Percentiles rank a stretch among this genome's conserved stretches.
phyloP scores from a whole-genome alignment of 2,329 filamentous ascomycete species.

The Neopestalotiopsis clavispora region DNA sequence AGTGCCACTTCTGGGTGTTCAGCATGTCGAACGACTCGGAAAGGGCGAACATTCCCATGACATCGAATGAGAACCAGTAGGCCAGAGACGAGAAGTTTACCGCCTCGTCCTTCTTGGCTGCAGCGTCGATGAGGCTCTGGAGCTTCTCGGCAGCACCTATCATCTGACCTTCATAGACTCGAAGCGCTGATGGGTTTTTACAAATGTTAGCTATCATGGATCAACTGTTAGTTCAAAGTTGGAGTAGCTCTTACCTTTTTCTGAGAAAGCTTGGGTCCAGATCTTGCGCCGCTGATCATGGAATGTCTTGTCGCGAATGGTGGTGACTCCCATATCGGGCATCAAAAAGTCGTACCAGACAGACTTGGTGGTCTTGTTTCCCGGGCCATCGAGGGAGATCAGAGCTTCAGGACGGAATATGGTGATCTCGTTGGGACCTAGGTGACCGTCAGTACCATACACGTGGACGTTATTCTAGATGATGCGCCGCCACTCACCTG shows the following conservation, averaged over 20 bases:
- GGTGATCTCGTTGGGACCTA: conserved; percentile 24
- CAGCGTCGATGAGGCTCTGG: conserved; percentile 5
- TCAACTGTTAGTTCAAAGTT: not conserved
- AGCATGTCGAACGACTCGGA: conserved; percentile 16
- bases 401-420: conserved; percentile 19
- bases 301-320: conserved; percentile 20
- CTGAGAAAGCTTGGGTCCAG: conserved; percentile 24
- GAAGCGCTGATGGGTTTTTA: not conserved
- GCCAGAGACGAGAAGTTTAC: conserved; percentile 16
- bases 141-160: conserved; percentile 15
- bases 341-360: conserved; percentile 22
- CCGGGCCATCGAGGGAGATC: conserved; percentile 15
- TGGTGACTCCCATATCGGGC: conserved; percentile 20
- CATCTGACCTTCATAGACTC: conserved; percentile 14
- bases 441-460: not conserved
- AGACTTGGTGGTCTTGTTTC: conserved; percentile 21
- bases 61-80: conserved; percentile 22
- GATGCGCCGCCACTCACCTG: not conserved
- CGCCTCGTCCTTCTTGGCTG: not conserved
- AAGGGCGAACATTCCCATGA: conserved; percentile 20
- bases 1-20: conserved; percentile 8
- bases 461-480: not conserved
- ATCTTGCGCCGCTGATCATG: conserved; percentile 21
- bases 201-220: not conserved
- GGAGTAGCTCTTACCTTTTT: not conserved